A percentile compares a stretch with the other conserved stretches of the same genome.
These are phyloP conservation scores for Cytospora leucostoma DNA, from an alignment of 2,329 filamentous ascomycete species.

Conservation along the genomic window DNA sequence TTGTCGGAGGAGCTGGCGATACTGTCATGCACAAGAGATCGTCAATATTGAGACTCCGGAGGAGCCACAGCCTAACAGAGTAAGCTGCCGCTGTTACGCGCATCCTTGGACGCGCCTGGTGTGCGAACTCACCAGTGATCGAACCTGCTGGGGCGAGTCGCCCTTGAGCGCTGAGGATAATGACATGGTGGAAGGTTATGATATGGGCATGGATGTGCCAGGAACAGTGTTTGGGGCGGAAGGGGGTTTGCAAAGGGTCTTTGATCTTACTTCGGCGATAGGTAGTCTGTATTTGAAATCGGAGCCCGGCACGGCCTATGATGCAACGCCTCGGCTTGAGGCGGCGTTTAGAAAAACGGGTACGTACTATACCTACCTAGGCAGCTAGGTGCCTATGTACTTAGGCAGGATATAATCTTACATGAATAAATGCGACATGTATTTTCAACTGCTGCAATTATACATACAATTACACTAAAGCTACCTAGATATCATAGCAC, in stretches of 20 bases:
- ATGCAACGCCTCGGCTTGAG: slow-evolving; percentile 27
- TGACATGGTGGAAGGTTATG: slow-evolving; percentile 27
- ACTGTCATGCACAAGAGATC: slow-evolving; percentile 53
- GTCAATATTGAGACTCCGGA: slow-evolving; percentile 16
- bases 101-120: slow-evolving; percentile 19
- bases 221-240: background rate
- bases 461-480: too few relatives aligned
- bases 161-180: slow-evolving; percentile 45
- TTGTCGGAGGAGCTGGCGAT: slow-evolving; percentile 87
- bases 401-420: too few relatives aligned
- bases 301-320: slow-evolving; percentile 22
- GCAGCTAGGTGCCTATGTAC: too few relatives aligned
- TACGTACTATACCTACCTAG: background rate
- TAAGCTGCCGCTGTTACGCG: background rate
- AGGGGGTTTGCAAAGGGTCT: slow-evolving; percentile 8
- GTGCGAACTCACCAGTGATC: slow-evolving; percentile 53
- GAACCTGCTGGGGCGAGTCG: slow-evolving; percentile 58
- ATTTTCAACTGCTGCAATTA: too few relatives aligned
- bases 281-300: slow-evolving; percentile 19
- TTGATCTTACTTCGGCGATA: background rate
- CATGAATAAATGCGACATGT: background rate
- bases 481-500: too few relatives aligned
- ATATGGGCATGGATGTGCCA: slow-evolving; percentile 4
- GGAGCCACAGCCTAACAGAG: background rate
- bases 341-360: slow-evolving; percentile 20